Conservation (phyloP, 352 stramenopile genomes). For the Thraustochytrium striatum region DNA sequence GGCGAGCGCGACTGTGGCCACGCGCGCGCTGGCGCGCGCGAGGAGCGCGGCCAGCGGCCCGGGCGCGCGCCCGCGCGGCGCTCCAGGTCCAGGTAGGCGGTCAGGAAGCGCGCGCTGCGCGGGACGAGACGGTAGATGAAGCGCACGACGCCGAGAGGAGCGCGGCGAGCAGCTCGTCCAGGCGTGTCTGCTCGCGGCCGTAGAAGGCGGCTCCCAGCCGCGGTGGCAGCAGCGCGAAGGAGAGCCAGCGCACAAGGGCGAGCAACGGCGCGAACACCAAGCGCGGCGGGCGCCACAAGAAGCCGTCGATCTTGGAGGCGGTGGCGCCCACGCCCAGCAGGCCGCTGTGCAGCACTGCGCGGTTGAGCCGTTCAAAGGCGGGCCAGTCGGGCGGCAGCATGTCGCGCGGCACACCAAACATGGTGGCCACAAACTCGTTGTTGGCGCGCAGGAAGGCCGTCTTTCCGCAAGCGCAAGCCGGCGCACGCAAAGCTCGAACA, state of each 20-base stretch:
- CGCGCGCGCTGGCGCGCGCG: background rate
- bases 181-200: background rate
- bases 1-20: background rate
- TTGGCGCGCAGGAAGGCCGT: constrained; percentile 2
- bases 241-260: constrained; percentile 5
- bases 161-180: background rate
- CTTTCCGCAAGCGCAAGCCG: background rate
- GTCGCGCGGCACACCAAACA: constrained; percentile 8
- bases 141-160: constrained; percentile 30
- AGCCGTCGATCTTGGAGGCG: constrained; percentile 27
- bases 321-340: constrained; percentile 5
- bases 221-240: constrained; percentile 4
- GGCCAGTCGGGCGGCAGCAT: background rate
- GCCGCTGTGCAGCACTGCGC: background rate
- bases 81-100: background rate
- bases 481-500: constrained; percentile 36
- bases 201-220: background rate
- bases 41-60: background rate
- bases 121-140: constrained; percentile 44
- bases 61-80: background rate
- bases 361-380: background rate
- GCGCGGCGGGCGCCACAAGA: constrained; percentile 15
- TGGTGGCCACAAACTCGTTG: background rate
- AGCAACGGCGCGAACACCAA: constrained; percentile 6
- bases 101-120: constrained; percentile 12